Conservation (phyloP, 2,329 filamentous ascomycete species). For the Paraphoma sp. region DNA sequence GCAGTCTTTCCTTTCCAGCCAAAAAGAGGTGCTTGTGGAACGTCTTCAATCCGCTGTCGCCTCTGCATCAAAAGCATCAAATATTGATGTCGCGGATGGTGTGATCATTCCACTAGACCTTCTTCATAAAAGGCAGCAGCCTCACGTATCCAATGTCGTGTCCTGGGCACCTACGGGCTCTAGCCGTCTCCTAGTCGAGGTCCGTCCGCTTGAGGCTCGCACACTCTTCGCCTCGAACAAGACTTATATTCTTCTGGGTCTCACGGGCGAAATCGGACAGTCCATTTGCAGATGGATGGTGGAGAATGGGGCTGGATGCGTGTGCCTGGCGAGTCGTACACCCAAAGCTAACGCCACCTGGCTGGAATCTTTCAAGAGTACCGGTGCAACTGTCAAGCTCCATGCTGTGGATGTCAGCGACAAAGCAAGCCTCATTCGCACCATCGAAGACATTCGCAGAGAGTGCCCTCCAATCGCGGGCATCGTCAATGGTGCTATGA, state of each 20-base stretch:
- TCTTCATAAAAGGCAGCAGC: too few species aligned
- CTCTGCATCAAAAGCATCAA: too few species aligned
- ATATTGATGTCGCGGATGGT: too few species aligned
- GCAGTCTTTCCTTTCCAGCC: too few species aligned
- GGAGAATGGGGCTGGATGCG: conserved; percentile 16
- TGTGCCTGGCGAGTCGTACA: conserved; percentile 20
- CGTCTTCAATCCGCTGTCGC: too few species aligned
- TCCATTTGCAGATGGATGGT: conserved; percentile 25
- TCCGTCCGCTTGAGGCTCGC: not conserved
- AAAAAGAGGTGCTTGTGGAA: too few species aligned
- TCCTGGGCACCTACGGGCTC: too few species aligned
- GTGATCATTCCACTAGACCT: too few species aligned
- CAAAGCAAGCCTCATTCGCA: not conserved
- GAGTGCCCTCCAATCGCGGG: conserved; percentile 23
- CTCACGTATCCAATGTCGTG: too few species aligned
- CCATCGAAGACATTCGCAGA: conserved; percentile 1
- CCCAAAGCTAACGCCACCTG: conserved; percentile 25
- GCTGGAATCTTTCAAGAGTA: not conserved
- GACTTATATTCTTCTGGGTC: conserved; percentile 29
- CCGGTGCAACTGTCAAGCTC: conserved; percentile 9
- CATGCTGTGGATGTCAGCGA: conserved; percentile 12
- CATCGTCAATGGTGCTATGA: conserved; percentile 22
- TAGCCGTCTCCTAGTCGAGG: not conserved
- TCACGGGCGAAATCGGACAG: conserved; percentile 27
- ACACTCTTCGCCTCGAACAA: conserved; percentile 5